These are phyloP conservation scores for Paramecium octaurelia DNA, from an alignment of 73 alveolate species.

Conservation along the genomic window DNA sequence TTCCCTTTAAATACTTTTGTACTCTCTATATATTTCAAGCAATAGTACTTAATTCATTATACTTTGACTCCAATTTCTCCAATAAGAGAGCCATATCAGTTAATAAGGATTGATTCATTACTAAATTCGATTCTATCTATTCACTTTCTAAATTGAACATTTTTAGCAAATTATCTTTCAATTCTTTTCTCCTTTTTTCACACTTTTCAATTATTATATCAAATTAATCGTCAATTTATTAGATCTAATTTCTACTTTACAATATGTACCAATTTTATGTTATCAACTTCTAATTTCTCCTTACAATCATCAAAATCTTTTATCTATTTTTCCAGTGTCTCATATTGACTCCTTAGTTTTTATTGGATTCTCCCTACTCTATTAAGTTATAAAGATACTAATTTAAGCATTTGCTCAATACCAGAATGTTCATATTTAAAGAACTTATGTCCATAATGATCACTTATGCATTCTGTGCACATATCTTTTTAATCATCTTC, in stretches of 20 bases:
- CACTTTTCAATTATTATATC: not conserved
- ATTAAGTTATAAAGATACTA: not conserved
- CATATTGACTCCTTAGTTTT: not conserved
- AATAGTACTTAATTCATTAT: not conserved
- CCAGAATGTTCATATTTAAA: constrained; percentile 76
- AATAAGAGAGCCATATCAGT: not conserved
- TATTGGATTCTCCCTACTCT: not conserved
- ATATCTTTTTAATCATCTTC: constrained; percentile 70
- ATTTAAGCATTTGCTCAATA: not conserved
- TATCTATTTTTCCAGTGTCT: not conserved
- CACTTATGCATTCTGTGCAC: constrained; percentile 80
- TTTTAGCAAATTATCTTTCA: not conserved
- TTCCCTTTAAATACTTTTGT: not conserved
- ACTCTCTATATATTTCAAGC: not conserved
- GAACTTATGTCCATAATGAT: constrained; percentile 83
- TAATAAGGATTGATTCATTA: not conserved
- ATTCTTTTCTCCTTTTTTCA: not conserved
- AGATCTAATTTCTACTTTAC: not conserved
- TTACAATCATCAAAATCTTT: not conserved
- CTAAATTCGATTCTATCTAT: not conserved
- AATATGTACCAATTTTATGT: not conserved
- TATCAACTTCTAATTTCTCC: not conserved
- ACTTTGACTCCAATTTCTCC: not conserved
- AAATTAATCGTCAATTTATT: constrained; percentile 28
- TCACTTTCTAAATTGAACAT: not conserved